Conservation (phyloP, 306 rosid species). For the Macrotyloma uniflorum region DNA sequence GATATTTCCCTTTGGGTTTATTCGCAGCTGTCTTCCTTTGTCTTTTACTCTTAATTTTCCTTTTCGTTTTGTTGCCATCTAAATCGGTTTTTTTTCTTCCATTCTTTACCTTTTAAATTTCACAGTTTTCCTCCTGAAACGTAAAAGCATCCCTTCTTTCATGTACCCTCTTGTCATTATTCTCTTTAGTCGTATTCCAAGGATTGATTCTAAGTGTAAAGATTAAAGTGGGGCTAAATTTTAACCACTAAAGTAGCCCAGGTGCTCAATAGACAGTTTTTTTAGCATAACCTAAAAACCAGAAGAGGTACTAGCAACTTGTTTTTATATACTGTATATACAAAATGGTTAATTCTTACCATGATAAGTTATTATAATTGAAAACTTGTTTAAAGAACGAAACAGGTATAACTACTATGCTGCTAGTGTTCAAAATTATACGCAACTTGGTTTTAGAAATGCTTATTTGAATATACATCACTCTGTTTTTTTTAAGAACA, state of each 20-base stretch:
- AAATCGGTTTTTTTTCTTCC: too few species aligned
- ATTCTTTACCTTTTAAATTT: background rate
- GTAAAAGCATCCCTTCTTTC: background rate
- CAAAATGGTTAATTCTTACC: background rate
- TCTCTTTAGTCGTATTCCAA: background rate
- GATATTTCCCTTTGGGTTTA: background rate
- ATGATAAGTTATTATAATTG: background rate
- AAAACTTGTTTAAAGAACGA: background rate
- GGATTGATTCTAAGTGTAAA: background rate
- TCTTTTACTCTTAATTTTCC: background rate
- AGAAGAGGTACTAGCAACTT: slow-evolving; percentile 4
- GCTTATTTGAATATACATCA: background rate
- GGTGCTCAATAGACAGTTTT: background rate
- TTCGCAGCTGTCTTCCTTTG: slow-evolving; percentile 2
- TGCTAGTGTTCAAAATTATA: background rate
- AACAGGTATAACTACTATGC: background rate
- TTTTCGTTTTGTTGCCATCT: background rate
- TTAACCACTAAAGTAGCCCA: slow-evolving; percentile 1
- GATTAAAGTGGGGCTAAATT: background rate
- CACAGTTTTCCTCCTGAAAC: background rate
- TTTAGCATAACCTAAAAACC: background rate
- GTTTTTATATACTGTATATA: background rate
- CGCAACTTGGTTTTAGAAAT: background rate
- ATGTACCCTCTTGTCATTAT: background rate
- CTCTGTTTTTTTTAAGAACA: background rate